Conservation (phyloP, 2,329 filamentous ascomycete genomes). For the Huntiella bhutanensis region DNA sequence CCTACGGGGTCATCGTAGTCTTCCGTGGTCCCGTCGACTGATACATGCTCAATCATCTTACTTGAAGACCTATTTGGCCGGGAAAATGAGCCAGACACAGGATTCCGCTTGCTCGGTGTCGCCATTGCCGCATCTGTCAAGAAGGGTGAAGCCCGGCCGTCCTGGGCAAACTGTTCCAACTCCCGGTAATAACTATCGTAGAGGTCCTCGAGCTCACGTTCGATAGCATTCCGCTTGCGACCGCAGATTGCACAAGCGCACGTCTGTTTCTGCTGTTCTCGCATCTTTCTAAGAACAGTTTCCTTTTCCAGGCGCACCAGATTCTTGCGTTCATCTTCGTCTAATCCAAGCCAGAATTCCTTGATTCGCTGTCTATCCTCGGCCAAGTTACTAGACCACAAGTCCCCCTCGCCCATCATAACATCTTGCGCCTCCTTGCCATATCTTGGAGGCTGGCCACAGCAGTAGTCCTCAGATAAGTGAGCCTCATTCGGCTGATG, state of each 20-base stretch:
- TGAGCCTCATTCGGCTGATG: constrained; percentile 8
- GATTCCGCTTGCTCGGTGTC: constrained; percentile 26
- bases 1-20: constrained; percentile 29
- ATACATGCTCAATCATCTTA: constrained; percentile 50
- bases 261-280: constrained; percentile 97
- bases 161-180: constrained; percentile 85
- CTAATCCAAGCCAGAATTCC: constrained; percentile 89
- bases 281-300: constrained; percentile 96
- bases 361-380: constrained; percentile 96
- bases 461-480: not conserved
- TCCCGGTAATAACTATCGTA: constrained; percentile 99
- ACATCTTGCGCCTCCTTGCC: not conserved
- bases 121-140: constrained; percentile 1
- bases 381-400: constrained; percentile 91
- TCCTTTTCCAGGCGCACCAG: constrained; percentile 98
- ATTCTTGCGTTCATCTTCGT: constrained; percentile 85
- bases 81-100: constrained; percentile 36
- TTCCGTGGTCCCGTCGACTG: constrained; percentile 21
- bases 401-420: constrained; percentile 20
- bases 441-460: constrained; percentile 3
- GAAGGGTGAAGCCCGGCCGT: constrained; percentile 9
- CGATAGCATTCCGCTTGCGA: constrained; percentile 86
- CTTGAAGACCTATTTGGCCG: constrained; percentile 54
- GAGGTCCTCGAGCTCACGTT: constrained; percentile 90
- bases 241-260: constrained; percentile 97